Percentiles rank a stretch among this genome's conserved stretches.
phyloP scores from a whole-genome alignment of 2,329 filamentous ascomycete genomes.

The Sporothrix brunneoviolacea region DNA sequence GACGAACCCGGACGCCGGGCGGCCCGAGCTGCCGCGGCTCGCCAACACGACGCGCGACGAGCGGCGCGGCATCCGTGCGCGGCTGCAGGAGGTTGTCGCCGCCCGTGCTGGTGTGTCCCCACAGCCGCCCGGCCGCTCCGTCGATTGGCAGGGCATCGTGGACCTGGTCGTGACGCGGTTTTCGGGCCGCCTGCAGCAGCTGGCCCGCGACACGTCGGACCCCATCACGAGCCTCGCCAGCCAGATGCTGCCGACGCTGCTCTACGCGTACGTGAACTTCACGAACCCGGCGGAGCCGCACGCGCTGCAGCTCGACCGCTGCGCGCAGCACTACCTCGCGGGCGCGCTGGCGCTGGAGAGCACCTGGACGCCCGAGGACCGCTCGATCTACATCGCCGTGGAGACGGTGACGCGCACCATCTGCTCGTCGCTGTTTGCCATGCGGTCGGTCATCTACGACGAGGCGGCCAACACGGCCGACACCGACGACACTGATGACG shows the following conservation, averaged over 20 bases:
- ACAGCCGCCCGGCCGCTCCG: conserved; percentile 27
- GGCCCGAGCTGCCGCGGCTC: conserved; percentile 23
- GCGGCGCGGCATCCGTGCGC: conserved; percentile 26
- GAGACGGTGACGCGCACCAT: conserved; percentile 32
- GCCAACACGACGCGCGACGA: conserved; percentile 16
- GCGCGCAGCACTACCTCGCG: conserved; percentile 39
- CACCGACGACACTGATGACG: background rate
- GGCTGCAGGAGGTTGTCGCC: conserved; percentile 20
- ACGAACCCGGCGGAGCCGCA: conserved; percentile 22
- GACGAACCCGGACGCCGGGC: conserved; percentile 32
- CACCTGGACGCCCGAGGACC: conserved; percentile 35
- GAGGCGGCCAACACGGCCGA: background rate
- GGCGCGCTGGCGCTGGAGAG: conserved; percentile 21
- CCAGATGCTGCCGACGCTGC: conserved; percentile 24
- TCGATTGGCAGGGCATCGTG: conserved; percentile 61
- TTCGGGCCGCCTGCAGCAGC: conserved; percentile 42
- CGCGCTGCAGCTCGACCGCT: conserved; percentile 29
- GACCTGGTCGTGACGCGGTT: conserved; percentile 63
- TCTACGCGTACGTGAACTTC: conserved; percentile 37
- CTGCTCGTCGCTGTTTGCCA: conserved; percentile 30
- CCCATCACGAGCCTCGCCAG: conserved; percentile 32
- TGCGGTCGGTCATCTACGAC: conserved; percentile 21
- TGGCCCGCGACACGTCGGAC: conserved; percentile 25
- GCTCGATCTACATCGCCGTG: conserved; percentile 39
- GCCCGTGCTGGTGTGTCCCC: conserved; percentile 25